These are phyloP conservation scores for Penicillium janthinellum DNA, from an alignment of 2,329 filamentous ascomycete species.

Conservation along the genomic window DNA sequence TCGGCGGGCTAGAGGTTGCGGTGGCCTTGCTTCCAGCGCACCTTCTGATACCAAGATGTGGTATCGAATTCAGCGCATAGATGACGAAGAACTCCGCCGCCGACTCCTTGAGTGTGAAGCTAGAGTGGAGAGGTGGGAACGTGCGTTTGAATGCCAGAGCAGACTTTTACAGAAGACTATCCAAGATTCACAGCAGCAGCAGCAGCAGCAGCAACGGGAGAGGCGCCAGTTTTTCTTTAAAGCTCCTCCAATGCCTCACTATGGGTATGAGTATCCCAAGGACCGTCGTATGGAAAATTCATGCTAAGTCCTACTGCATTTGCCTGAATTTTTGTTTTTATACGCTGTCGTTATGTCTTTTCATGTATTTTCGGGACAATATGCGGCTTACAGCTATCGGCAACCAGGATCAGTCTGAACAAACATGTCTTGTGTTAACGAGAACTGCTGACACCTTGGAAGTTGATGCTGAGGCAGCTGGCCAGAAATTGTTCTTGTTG, in stretches of 20 bases:
- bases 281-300: constrained; percentile 1
- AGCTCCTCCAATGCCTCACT: constrained; percentile 9
- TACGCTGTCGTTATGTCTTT: not conserved
- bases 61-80: constrained; percentile 17
- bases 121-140: constrained; percentile 29
- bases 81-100: constrained; percentile 29
- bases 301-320: not conserved
- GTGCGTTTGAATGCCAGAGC: constrained; percentile 22
- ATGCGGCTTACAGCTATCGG: not conserved
- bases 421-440: not conserved
- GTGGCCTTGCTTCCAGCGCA: not conserved
- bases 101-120: constrained; percentile 34
- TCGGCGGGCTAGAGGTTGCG: not conserved
- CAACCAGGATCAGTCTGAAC: not conserved
- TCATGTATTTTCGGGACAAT: not conserved
- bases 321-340: not conserved
- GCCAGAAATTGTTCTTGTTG: not conserved
- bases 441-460: not conserved
- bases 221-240: constrained; percentile 19
- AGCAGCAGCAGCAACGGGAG: constrained; percentile 7
- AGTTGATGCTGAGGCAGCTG: not conserved
- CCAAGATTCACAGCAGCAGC: constrained; percentile 9
- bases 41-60: constrained; percentile 4
- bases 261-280: constrained; percentile 12
- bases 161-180: constrained; percentile 25